Evolutionary conservation across 345 rosid genomes (phyloP), one percentile per base, ranked within the genome.

Genomic region (Brassica incana): DNA sequence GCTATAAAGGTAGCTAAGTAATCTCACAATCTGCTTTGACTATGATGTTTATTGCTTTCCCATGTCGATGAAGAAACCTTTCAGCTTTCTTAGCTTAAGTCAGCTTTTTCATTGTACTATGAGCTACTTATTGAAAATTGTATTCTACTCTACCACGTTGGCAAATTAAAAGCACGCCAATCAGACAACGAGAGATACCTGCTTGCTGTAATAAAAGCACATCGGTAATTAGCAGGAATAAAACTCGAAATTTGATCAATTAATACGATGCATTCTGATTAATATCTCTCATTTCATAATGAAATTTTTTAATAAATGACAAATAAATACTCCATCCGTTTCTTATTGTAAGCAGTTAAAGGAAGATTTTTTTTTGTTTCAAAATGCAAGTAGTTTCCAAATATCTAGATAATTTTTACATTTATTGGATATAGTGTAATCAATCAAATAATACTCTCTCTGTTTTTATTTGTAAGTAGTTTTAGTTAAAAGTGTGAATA

Each of bases 61-160:
- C 80, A 70, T 48, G 80, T 77, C 43, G 80, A 77, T 69, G 75
- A 77, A 77, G 75, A 70, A 70, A 62, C 75, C 58, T 45, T 50
- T 70, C 25, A 36, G 43, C 43, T 77, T 77, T 43, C 29, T 30
- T 3, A 36, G 8, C 8, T 3, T 0, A 0, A 45, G 64, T 62
- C 75, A 0, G 1, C 43, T 43, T 68, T 75, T 43, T 20, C 6
- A 16, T n/a, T 7, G 50, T 74, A 74, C 77, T 20, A 30, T 0
- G 6, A 6, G 12, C 1, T 48, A 23, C 30, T 5, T 10, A 43
- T 43, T 25, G 56, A 1, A 8, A 43, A 48, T 7, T 36, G 43
- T 36, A 36, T 6, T 36, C 40, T n/a, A n/a, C n/a, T n/a, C n/a
- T 8, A 48, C 74, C 80, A 59, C 68, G 68, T 76, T 74, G 18